Evolutionary conservation across 257 asterid genomes (phyloP), one percentile per base, ranked within the genome.

Genomic region (Vinca minor): DNA sequence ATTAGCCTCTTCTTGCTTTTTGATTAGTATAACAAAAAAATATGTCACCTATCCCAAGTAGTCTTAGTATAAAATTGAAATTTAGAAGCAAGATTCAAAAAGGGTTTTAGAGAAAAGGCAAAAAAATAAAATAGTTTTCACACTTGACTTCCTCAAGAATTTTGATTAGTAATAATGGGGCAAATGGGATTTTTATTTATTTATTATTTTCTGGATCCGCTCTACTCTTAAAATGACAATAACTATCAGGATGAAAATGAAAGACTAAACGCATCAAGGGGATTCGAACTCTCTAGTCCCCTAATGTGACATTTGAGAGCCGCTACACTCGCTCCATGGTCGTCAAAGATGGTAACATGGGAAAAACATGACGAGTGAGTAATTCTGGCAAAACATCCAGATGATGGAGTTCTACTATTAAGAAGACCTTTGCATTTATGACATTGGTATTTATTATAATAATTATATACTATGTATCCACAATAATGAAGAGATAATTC

Each of bases 31-130:
- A n/a, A n/a, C n/a, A n/a, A n/a, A n/a, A n/a, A n/a, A n/a, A n/a
- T n/a, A n/a, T n/a, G n/a, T 52, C 59, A 39, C 12, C 62, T 55
- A 48, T 54, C 36, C 60, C 31, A 63, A 52, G 14, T 31, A 32
- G n/a, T 26, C 12, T 32, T 6, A 5, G 31, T 21, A 38, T 31
- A 53, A 36, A n/a, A n/a, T n/a, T n/a, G 38, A 34, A 34, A 34
- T 34, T 7, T 34, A 34, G 38, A 34, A 34, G 38, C 3, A 34
- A n/a, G 7, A 35, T 9, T 23, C 35, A 10, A 49, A n/a, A n/a
- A n/a, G n/a, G n/a, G n/a, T n/a, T n/a, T n/a, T n/a, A n/a, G n/a
- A n/a, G n/a, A 49, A 9, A 36, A 9, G 36, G 13, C 12, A 49
- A n/a, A 36, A 34, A 35, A 20, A 28, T 1, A n/a, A 62, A 2